Base-by-base conservation (phyloP, 495 filamentous ascomycete genomes). In the Podospora pseudoanserina region DNA sequence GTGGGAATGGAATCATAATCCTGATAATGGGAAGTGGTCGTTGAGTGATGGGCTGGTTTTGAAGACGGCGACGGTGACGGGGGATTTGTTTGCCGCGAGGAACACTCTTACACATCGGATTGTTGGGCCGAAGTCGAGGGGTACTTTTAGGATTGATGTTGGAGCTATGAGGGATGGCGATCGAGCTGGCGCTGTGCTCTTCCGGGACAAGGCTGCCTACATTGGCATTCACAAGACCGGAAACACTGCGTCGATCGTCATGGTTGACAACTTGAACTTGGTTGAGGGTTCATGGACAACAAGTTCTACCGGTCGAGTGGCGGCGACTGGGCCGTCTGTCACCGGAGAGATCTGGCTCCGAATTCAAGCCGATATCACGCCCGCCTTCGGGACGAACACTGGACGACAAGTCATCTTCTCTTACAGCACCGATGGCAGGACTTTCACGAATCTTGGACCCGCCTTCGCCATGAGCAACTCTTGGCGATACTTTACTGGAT, bases 1-100 rank as follows among this genome's bases (percentile, higher is more conserved):
- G 32, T 88, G 85, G 85, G 86, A 89, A 70, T 89, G 87, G 86
- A 89, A 89, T 70, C 86, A 88, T 57, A 87, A 87, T 65, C 86
- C 86, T 0, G 84, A 88, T 53, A 74, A 74, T 34, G 71, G 68
- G 16, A 79, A 76, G 61, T 82, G 56, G 34, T 7, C 34, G 27
- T 57, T 75, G 59, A 68, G 60, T 1, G 69, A 70, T 3, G 77
- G 78, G 2, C 63, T 89, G 6, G 77, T 74, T 3, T 73, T 89
- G n/a, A 67, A 69, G 19, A 84, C 85, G 1, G 84, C 82, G 11
- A 81, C 80, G 1, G 78, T 87, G 2, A 88, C 86, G 7, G 74
- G 73, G 54, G 83, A 87, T 64, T 65, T 88, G 19, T 87, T 82
- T 69, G 67, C 72, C 0, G 87, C 86, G 5, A 76, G 80, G 58